phyloP scores from a whole-genome alignment of 2,329 filamentous ascomycete species.

The Pseudocercospora fijiensis region DNA sequence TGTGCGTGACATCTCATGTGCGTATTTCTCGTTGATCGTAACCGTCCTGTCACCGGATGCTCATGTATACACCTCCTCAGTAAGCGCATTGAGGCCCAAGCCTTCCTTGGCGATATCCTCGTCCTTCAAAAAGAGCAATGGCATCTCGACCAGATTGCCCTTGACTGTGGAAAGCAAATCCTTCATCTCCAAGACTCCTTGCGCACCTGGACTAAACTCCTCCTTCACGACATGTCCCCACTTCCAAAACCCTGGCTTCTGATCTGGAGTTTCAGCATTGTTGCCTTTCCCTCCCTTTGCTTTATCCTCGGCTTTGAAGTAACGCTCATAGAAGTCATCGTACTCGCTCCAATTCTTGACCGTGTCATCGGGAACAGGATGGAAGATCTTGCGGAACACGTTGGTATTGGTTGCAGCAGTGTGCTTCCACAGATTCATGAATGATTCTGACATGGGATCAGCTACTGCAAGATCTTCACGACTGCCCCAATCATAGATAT shows the following conservation, averaged over 20 bases:
- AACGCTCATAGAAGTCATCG: slow-evolving; percentile 65
- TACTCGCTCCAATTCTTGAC: slow-evolving; percentile 73
- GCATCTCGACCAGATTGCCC: slow-evolving; percentile 74
- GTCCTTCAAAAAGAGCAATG: slow-evolving; percentile 78
- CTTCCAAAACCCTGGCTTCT: slow-evolving; percentile 61
- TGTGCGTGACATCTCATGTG: background rate
- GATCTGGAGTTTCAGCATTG: slow-evolving; percentile 3
- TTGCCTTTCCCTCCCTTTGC: slow-evolving; percentile 47
- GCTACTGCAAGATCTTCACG: slow-evolving; percentile 58
- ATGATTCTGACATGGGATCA: slow-evolving; percentile 69
- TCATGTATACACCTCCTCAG: slow-evolving; percentile 51
- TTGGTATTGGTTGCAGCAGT: slow-evolving; percentile 78
- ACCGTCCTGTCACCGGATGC: background rate
- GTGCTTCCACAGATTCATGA: slow-evolving; percentile 69
- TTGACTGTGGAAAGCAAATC: slow-evolving; percentile 72
- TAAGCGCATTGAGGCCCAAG: slow-evolving; percentile 55
- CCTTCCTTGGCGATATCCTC: slow-evolving; percentile 85
- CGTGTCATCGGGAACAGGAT: slow-evolving; percentile 68
- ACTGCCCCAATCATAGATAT: slow-evolving; percentile 52
- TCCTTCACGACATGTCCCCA: slow-evolving; percentile 79
- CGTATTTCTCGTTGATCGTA: background rate
- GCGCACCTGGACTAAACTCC: slow-evolving; percentile 46
- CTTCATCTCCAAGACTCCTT: slow-evolving; percentile 51
- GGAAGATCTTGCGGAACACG: slow-evolving; percentile 78
- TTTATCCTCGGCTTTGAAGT: slow-evolving; percentile 53